Base-by-base conservation (phyloP, 495 filamentous ascomycete genomes). In the Neohortaea acidophila region DNA sequence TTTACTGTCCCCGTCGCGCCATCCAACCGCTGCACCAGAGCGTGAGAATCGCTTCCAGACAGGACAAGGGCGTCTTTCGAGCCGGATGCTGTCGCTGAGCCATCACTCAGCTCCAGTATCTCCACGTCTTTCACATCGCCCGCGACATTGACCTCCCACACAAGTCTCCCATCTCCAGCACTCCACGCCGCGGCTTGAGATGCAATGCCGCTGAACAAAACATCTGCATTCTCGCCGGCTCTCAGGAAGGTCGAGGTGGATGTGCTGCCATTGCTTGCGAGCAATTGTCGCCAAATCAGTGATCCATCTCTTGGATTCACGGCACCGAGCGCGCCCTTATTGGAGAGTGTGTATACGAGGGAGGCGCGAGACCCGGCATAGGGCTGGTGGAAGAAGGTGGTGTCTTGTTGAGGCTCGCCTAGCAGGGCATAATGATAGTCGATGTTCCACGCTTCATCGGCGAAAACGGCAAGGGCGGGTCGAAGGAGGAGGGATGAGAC, bases 311-410 rank as follows among this genome's bases (percentile, higher is more conserved):
- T 79, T 12, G 89, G 89, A 49, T 94, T 91, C 9, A 94, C 68
- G 0, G 89, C 87, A 21, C 84, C 91, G 1, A 96, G 59, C 7
- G 92, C 70, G 15, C 72, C 71, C 24, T 79, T 70, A 21, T 91
- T 77, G 40, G 81, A 85, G 11, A 96, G 63, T 0, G 91, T 93
- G 55, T 94, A 99, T 21, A 99, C 68, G 21, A 96, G 65, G 20
- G 81, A 86, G 13, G 87, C 87, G 57, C 80, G 83, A 14, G 84
- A 86, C 38, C 77, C 66, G 13, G 72, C 59, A 39, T 75, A 69
- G 10, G 89, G 91, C 43, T 75, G 75, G 61, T 94, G 84, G 70
- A 96, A 94, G 69, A 99, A 94, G 35, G 84, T 93, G 25, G 83
- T 81, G 29, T 79, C 70, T 56, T 69, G 61, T 49, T 79, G 75